Evolutionary conservation across 371 early-diverging fungal species (phyloP).

Genomic region (Rhizopus stolonifer): DNA sequence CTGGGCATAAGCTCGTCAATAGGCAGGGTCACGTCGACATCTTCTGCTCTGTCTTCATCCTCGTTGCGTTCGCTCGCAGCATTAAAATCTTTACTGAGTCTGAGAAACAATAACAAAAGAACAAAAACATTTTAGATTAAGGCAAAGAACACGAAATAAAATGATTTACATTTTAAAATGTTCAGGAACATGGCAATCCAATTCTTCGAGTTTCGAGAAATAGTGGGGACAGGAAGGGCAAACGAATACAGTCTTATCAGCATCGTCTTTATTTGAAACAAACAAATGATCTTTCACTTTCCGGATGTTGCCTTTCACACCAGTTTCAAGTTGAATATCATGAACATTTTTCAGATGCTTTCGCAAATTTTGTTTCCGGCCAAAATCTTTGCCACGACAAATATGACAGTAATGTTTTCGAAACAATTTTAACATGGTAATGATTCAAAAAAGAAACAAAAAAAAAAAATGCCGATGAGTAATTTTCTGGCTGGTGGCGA

Average conservation of each 20-base stretch:
- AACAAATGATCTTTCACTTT: background rate
- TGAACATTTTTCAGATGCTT: too few species aligned
- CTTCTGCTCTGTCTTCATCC: conserved; percentile 1
- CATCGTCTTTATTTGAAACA: conserved; percentile 1
- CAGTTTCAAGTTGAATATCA: background rate
- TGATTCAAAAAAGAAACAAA: too few species aligned
- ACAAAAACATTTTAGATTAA: background rate
- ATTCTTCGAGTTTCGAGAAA: conserved; percentile 1
- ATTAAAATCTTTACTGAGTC: conserved; percentile 1
- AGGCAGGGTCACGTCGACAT: too few species aligned
- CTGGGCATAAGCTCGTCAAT: too few species aligned
- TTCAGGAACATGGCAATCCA: background rate
- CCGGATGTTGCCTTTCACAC: background rate
- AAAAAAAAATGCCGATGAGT: too few species aligned
- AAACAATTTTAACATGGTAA: too few species aligned
- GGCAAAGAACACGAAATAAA: conserved; percentile 1
- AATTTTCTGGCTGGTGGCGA: too few species aligned
- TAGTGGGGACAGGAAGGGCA: background rate
- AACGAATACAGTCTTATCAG: conserved; percentile 1
- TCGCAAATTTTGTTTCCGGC: too few species aligned
- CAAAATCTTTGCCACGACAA: too few species aligned
- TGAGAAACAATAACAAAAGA: conserved; percentile 1
- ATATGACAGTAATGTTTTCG: too few species aligned
- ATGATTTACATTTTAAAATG: background rate
- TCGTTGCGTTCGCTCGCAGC: conserved; percentile 2